Evolutionary conservation across 345 rosid genomes (phyloP), one percentile per base, ranked within the genome.

Genomic region (Trapa bicornis): DNA sequence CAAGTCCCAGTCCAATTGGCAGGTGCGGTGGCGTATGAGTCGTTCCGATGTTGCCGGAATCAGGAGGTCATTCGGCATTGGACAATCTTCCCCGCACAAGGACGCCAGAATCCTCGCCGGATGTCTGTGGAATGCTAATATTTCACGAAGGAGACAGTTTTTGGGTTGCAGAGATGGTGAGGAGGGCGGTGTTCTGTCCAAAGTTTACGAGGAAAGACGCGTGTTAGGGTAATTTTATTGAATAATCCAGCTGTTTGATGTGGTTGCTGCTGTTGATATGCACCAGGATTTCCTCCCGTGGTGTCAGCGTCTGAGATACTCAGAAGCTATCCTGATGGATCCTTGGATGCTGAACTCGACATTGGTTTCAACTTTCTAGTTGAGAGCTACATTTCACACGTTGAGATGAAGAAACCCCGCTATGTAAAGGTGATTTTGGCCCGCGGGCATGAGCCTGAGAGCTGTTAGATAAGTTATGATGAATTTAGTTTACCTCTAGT

Each of bases 111-210:
- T 69, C 37, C 66, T 35, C 43, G 70, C 54, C 52, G 54, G 77
- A 13, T 64, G 72, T 22, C 66, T 70, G 14, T 67, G 50, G 9
- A 58, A 62, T 61, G 68, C 62, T 17, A 52, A 13, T 36, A 33
- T 58, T 48, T 5, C 73, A 65, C 98, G 82, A 47, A 83, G 74
- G 66, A 86, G 94, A 77, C 81, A 68, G 68, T 89, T 94, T 84
- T 83, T 94, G 61, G 99, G 99, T 5, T 91, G 96, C 37, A 95
- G 99, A 33, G 96, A 94, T 60, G 96, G 92, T 0, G 99, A 94
- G 71, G 97, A 91, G 77, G 93, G 87, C 15, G 78, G 84, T 66
- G 87, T 76, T 75, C 70, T 94, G 66, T 91, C 99, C 0, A 94
- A 85, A 69, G 85, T 89, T 71, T 87, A 91, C 35, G 89, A 94